Base-by-base conservation (phyloP, 2,329 filamentous ascomycete genomes). In the Exophiala sp. region DNA sequence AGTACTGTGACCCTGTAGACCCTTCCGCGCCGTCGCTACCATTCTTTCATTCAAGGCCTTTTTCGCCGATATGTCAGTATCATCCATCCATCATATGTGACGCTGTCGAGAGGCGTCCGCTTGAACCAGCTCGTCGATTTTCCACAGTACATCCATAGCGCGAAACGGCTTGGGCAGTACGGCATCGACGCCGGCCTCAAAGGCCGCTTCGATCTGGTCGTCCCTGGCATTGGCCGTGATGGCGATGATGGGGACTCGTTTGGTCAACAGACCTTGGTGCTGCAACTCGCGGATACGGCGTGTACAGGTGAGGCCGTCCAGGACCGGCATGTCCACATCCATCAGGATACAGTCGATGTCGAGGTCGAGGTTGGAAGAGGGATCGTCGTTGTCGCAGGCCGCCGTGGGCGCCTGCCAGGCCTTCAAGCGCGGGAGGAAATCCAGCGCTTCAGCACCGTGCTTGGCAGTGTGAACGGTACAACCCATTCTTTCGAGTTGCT, bases 311-410 rank as follows among this genome's bases (percentile, higher is more conserved):
- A 86, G 78, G 30, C 86, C 86, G 60, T 89, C 84, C 84, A 89
- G 88, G 30, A 88, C 76, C 1, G 86, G 86, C 86, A 89, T 89
- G 61, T 88, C 85, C 40, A 88, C 73, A 62, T 90, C 86, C 85
- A 89, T 88, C 5, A 89, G 66, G 9, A 89, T 81, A 41, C 88
- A 74, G 3, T 80, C 79, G 18, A 86, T 43, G 27, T 51, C 47
- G 29, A 50, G 19, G 47, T 41, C 43, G 30, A 43, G 21, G 16
- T 46, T 48, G 3, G 32, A 32, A 9, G 42, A 34, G 2, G 46
- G 45, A 13, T 30, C 22, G n/a, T 45, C 22, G 21, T 16, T 18
- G n/a, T 13, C 29, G 8, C 29, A 38, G 18, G 40, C n/a, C 18
- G 4, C 30, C 24, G 11, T 38, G 18, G 19, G 29, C 44, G 21